Base-by-base conservation (phyloP, 1,284 basidiomycete species). In the Cryptococcus sp. region DNA sequence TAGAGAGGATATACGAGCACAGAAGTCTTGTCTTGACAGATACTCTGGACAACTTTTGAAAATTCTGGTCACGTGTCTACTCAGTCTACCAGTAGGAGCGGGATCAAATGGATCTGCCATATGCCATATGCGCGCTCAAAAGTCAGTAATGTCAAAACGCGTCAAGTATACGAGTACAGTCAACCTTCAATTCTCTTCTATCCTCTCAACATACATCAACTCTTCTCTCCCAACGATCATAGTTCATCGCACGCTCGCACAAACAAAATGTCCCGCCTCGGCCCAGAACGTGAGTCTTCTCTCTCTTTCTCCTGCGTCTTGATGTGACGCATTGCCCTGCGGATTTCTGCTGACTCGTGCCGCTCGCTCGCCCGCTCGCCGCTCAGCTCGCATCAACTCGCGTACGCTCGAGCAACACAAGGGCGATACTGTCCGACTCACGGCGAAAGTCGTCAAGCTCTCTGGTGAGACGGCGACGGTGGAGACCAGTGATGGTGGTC, bases 401-500 rank as follows among this genome's bases (percentile, higher is more conserved):
- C 62, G 62, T 29, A 63, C 62, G 45, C 66, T 79, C 20, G 50
- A 54, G 19, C 55, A 75, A 43, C 69, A 73, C 59, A 56, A 54
- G 20, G 73, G 73, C 6, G 82, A 85, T 53, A 84, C 81, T 0
- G 86, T 93, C n/a, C 80, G 90, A 39, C 69, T 94, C 15, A 81
- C 86, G 0, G 87, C 86, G 65, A 90, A 89, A 76, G 79, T 87
- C 23, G 66, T 89, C 55, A 83, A 80, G 65, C 77, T 85, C 55
- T 80, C 82, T 19, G 82, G 81, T n/a, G 83, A 84, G 8, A 75
- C 76, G 1, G 83, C 85, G 2, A 81, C 85, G 10, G 85, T 92
- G 23, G 81, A 87, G 64, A 83, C 89, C 0, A 81, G 82, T 38
- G 91, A 94, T 69, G 86, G 85, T 1, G 87, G 85, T 0, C 81